These are phyloP conservation scores for Boletales sp. DNA, from an alignment of 768 basidiomycete species.

Conservation along the genomic window DNA sequence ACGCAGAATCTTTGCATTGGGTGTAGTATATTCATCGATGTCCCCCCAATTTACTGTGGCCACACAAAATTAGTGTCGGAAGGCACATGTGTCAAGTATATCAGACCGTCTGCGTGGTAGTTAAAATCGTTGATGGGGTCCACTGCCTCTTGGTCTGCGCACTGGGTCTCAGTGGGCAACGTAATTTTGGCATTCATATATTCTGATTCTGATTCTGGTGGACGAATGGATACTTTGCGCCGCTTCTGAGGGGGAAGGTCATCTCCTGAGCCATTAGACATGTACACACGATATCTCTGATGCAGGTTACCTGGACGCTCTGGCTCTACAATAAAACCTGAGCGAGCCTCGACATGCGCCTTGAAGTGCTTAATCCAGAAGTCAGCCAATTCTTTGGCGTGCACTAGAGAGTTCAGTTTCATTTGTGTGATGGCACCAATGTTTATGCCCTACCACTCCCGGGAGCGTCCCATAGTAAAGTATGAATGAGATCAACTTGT, in stretches of 20 bases:
- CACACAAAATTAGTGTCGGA: constrained; percentile 9
- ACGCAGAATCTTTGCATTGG: constrained; percentile 28
- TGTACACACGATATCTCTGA: background rate
- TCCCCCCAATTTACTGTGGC: constrained; percentile 22
- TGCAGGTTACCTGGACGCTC: constrained; percentile 11
- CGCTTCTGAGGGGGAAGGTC: constrained; percentile 44
- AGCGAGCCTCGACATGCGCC: constrained; percentile 63
- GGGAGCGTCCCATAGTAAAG: constrained; percentile 67
- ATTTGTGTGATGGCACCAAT: background rate
- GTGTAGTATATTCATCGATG: constrained; percentile 11
- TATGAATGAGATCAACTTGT: constrained; percentile 49
- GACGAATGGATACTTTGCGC: constrained; percentile 33
- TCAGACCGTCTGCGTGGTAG: constrained; percentile 23
- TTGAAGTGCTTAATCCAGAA: constrained; percentile 77
- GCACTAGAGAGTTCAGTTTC: constrained; percentile 40
- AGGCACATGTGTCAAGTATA: background rate
- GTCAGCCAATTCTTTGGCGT: constrained; percentile 59
- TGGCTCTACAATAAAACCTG: constrained; percentile 22
- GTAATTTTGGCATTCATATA: background rate
- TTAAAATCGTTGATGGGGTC: constrained; percentile 19
- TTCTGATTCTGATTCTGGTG: background rate
- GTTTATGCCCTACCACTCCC: constrained; percentile 48
- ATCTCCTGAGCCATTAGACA: constrained; percentile 27
- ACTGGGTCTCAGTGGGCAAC: constrained; percentile 12
- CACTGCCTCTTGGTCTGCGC: constrained; percentile 3